Conservation (phyloP, 2,329 filamentous ascomycete genomes). For the Huntiella bhutanensis region DNA sequence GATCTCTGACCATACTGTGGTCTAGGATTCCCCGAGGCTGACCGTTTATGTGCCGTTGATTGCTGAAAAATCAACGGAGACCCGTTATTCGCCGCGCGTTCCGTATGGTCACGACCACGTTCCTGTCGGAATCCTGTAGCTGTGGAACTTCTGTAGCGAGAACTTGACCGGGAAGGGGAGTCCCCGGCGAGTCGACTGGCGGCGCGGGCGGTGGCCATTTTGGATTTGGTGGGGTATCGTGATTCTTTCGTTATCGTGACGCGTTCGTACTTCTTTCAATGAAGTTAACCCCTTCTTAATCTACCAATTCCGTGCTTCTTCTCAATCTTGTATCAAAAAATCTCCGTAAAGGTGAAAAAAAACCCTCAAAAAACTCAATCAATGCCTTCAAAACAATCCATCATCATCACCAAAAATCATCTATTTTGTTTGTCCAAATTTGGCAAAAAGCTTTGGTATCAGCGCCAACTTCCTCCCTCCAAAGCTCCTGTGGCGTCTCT, state of each 20-base stretch:
- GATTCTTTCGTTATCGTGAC: background rate
- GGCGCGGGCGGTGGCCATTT: slow-evolving; percentile 12
- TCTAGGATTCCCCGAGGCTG: slow-evolving; percentile 37
- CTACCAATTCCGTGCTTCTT: no score
- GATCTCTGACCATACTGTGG: slow-evolving; percentile 16
- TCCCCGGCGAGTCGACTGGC: slow-evolving; percentile 11
- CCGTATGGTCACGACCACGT: slow-evolving; percentile 15
- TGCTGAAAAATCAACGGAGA: slow-evolving; percentile 16
- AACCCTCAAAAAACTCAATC: background rate
- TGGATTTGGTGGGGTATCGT: background rate
- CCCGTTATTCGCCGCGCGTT: slow-evolving; percentile 17
- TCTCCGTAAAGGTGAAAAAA: background rate
- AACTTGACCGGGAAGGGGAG: slow-evolving; percentile 4
- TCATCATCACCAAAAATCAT: background rate
- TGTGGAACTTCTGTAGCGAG: slow-evolving; percentile 9
- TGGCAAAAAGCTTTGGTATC: background rate
- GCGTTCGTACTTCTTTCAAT: background rate
- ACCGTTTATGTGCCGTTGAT: slow-evolving; percentile 31
- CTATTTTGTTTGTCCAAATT: background rate
- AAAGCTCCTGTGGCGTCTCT: slow-evolving; percentile 1
- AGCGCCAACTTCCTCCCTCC: background rate
- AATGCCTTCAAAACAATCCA: background rate
- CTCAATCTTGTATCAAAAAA: no score
- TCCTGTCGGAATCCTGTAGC: slow-evolving; percentile 19
- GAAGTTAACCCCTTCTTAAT: no score